These are phyloP conservation scores for Coemansia sp. DNA, from an alignment of 192 early-diverging fungal species.

Conservation along the genomic window DNA sequence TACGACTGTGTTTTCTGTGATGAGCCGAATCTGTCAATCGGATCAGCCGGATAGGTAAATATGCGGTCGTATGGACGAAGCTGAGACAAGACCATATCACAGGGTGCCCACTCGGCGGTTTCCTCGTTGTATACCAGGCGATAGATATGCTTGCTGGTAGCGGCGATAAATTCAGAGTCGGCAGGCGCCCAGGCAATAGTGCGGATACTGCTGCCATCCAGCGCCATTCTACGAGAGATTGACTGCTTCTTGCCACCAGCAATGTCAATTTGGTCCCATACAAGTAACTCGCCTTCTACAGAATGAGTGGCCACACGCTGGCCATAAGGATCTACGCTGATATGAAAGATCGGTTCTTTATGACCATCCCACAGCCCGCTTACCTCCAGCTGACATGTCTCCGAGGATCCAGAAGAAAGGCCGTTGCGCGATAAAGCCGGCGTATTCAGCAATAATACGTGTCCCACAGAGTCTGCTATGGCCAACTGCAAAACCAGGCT, in stretches of 20 bases:
- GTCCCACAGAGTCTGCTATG: slow-evolving; percentile 34
- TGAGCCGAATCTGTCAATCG: background rate
- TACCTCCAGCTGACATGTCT: slow-evolving; percentile 6
- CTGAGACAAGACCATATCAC: slow-evolving; percentile 23
- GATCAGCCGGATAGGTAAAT: slow-evolving; percentile 41
- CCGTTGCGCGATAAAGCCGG: background rate
- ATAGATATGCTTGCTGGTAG: slow-evolving; percentile 40
- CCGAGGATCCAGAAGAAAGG: background rate
- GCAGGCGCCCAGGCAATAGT: slow-evolving; percentile 55
- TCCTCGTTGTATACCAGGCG: slow-evolving; percentile 26
- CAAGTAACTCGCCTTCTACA: slow-evolving; percentile 48
- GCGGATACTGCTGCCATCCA: slow-evolving; percentile 42
- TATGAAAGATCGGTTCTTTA: slow-evolving; percentile 49
- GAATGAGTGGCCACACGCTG: slow-evolving; percentile 48
- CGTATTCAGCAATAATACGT: slow-evolving; percentile 33
- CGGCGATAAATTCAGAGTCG: slow-evolving; percentile 51
- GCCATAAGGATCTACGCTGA: slow-evolving; percentile 55
- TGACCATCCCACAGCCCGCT: slow-evolving; percentile 50
- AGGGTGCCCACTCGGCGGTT: slow-evolving; percentile 35
- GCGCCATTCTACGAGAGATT: slow-evolving; percentile 42
- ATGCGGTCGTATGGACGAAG: slow-evolving; percentile 44
- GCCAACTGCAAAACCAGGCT: slow-evolving; percentile 11
- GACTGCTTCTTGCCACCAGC: background rate
- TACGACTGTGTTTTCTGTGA: slow-evolving; percentile 10
- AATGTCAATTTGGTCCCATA: slow-evolving; percentile 35